A percentile compares a stretch with the other conserved stretches of the same genome.
phyloP scores from a whole-genome alignment of 1,139 yeast species.

The Scheffersomyces illinoinensis region DNA sequence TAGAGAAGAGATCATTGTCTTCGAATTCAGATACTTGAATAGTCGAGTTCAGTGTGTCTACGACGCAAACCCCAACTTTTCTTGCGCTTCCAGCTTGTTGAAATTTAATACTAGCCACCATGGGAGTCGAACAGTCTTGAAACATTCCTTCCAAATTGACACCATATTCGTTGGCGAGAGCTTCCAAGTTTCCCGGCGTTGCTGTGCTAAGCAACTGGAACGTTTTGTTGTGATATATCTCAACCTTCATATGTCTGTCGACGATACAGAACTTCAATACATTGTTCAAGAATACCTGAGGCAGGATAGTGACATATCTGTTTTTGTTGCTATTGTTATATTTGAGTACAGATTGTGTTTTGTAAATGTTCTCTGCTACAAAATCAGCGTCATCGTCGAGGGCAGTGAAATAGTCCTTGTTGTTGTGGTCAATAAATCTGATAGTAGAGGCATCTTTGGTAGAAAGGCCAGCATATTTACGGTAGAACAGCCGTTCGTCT shows the following conservation, averaged over 20 bases:
- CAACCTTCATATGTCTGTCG: constrained; percentile 72
- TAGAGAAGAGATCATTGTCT: constrained; percentile 85
- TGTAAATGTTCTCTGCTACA: constrained; percentile 81
- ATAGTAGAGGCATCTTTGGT: constrained; percentile 48
- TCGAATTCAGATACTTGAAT: constrained; percentile 78
- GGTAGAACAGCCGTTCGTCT: constrained; percentile 67
- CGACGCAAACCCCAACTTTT: constrained; percentile 73
- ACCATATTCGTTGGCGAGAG: constrained; percentile 37
- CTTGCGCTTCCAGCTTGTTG: constrained; percentile 42
- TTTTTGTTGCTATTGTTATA: constrained; percentile 45
- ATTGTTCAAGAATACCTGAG: constrained; percentile 64
- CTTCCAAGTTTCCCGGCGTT: constrained; percentile 86
- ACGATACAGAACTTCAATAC: constrained; percentile 68
- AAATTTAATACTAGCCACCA: constrained; percentile 73
- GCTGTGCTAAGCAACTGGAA: constrained; percentile 68
- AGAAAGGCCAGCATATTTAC: constrained; percentile 55
- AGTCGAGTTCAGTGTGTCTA: constrained; percentile 68
- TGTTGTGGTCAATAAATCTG: constrained; percentile 66
- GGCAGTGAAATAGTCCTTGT: constrained; percentile 75
- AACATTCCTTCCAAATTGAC: constrained; percentile 73
- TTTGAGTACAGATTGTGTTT: constrained; percentile 79
- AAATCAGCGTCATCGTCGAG: constrained; percentile 77
- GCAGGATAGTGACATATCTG: constrained; percentile 75
- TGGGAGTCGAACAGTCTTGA: constrained; percentile 59
- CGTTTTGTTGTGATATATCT: constrained; percentile 59